Evolutionary conservation across 441 rosid species (phyloP).

Genomic region (Capsella rubella): DNA sequence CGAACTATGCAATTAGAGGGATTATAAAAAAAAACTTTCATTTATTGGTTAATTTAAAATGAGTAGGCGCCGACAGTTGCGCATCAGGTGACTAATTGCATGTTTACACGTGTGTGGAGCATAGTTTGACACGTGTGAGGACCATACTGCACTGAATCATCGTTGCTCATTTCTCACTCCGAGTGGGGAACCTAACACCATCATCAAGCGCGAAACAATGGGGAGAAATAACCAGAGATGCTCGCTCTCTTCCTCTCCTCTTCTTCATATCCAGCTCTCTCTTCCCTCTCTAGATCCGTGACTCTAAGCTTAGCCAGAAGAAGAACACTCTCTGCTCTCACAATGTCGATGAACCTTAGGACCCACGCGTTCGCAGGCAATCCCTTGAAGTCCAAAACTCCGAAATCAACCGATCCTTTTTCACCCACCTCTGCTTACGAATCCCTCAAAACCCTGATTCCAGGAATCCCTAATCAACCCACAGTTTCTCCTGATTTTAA

Average conservation of each 20-base stretch:
- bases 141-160: slow-evolving; percentile 15
- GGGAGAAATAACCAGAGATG: slow-evolving; percentile 44
- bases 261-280: slow-evolving; percentile 37
- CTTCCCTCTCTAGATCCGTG: slow-evolving; percentile 49
- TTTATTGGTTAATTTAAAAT: not conserved
- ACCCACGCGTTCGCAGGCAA: slow-evolving; percentile 91
- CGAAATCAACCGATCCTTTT: slow-evolving; percentile 61
- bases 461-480: slow-evolving; percentile 49
- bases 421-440: slow-evolving; percentile 74
- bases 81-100: not conserved
- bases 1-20: not conserved
- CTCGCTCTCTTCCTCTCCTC: slow-evolving; percentile 50
- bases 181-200: not conserved
- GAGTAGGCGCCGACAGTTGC: slow-evolving; percentile 1
- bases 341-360: slow-evolving; percentile 70
- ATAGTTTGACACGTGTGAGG: slow-evolving; percentile 27
- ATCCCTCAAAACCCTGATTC: slow-evolving; percentile 67
- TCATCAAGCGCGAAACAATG: slow-evolving; percentile 26
- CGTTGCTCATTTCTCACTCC: slow-evolving; percentile 18
- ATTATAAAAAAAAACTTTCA: not conserved
- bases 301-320: slow-evolving; percentile 37
- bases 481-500: slow-evolving; percentile 61
- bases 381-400: slow-evolving; percentile 64
- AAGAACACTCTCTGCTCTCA: slow-evolving; percentile 41
- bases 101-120: not conserved